phyloP scores from a whole-genome alignment of 495 filamentous ascomycete species.

The Penicillium goetzii region DNA sequence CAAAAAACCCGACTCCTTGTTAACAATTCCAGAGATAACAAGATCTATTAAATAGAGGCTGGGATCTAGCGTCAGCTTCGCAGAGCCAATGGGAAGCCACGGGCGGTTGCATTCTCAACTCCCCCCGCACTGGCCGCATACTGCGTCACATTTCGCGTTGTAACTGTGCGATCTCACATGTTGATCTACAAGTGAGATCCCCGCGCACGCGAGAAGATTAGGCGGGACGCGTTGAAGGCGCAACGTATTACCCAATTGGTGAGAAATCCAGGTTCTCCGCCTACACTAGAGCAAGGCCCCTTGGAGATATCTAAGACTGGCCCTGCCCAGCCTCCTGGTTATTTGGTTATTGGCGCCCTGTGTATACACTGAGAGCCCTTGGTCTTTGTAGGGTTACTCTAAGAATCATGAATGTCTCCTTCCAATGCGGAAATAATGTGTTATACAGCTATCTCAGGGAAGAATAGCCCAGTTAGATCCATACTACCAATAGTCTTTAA shows the following conservation, averaged over 20 bases:
- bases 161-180: constrained; percentile 23
- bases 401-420: no score
- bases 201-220: not conserved
- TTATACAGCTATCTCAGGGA: no score
- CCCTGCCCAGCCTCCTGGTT: constrained; percentile 8
- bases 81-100: not conserved
- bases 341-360: no score
- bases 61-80: not conserved
- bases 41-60: not conserved
- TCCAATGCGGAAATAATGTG: no score
- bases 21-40: not conserved
- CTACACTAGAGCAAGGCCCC: constrained; percentile 26
- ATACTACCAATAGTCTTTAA: no score
- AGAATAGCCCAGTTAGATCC: no score
- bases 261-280: not conserved
- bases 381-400: no score
- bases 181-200: constrained; percentile 11
- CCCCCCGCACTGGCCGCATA: constrained; percentile 12
- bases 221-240: not conserved
- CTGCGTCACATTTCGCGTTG: constrained; percentile 11
- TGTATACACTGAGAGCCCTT: no score
- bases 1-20: not conserved
- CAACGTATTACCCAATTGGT: not conserved
- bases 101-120: constrained; percentile 12
- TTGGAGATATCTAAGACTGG: constrained; percentile 36